Conservation (phyloP, 257 asterid species). For the Salvia miltiorrhiza region DNA sequence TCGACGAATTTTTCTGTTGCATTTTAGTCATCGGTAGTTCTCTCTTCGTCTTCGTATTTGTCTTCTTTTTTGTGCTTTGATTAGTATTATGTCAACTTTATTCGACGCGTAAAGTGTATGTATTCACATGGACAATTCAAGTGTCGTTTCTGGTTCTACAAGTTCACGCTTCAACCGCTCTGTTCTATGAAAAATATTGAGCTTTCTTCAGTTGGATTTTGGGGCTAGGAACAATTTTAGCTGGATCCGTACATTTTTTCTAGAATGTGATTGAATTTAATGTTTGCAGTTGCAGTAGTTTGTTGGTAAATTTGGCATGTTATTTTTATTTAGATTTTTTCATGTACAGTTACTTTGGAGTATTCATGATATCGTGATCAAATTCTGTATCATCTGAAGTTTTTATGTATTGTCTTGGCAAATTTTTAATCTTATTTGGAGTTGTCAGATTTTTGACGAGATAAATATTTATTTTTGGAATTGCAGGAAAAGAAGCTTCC, state of each 20-base stretch:
- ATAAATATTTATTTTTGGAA: neutral
- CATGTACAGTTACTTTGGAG: slow-evolving; percentile 13
- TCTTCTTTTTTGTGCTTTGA: slow-evolving; percentile 6
- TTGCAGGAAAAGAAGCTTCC: slow-evolving; percentile 15
- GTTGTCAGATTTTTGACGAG: neutral
- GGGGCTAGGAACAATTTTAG: neutral
- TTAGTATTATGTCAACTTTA: slow-evolving; percentile 23
- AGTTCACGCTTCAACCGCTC: slow-evolving; percentile 18
- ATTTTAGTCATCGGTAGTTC: slow-evolving; percentile 4
- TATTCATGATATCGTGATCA: slow-evolving; percentile 1
- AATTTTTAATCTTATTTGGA: neutral
- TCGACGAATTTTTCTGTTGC: slow-evolving; percentile 22
- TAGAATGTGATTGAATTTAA: neutral
- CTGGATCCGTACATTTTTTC: neutral
- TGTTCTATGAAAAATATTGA: neutral
- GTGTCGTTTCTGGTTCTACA: slow-evolving; percentile 12
- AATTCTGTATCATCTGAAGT: neutral
- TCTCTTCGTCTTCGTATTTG: neutral
- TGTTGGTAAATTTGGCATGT: slow-evolving; percentile 4
- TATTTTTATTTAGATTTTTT: neutral
- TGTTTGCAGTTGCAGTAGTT: slow-evolving; percentile 11
- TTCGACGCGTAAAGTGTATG: slow-evolving; percentile 41
- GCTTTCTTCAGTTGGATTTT: neutral
- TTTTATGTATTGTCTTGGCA: slow-evolving; percentile 1
- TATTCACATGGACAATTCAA: slow-evolving; percentile 18